A percentile compares a stretch with the other conserved stretches of the same genome.
Conservation (phyloP, 768 basidiomycete genomes). For the Arthromyces matolae region DNA sequence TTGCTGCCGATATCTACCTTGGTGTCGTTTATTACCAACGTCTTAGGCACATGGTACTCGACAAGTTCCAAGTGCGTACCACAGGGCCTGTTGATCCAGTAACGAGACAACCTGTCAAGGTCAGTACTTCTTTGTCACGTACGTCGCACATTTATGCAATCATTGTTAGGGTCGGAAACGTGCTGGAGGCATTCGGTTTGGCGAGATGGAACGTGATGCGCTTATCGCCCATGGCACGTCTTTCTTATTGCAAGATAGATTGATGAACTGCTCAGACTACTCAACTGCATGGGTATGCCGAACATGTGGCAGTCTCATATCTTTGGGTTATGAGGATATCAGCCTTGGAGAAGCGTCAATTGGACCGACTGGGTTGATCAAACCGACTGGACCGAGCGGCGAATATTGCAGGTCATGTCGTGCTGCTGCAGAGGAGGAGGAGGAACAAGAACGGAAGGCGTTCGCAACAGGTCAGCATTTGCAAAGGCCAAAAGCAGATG, state of each 20-base stretch:
- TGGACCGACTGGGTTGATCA: slow-evolving; percentile 47
- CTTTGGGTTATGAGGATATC: slow-evolving; percentile 92
- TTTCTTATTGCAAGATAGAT: slow-evolving; percentile 94
- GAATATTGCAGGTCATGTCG: slow-evolving; percentile 97
- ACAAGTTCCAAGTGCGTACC: slow-evolving; percentile 99
- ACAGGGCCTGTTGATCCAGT: slow-evolving; percentile 96
- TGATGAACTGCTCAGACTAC: slow-evolving; percentile 99
- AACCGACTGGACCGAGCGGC: slow-evolving; percentile 70
- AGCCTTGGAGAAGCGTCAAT: slow-evolving; percentile 61
- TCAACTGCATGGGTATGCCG: slow-evolving; percentile 99
- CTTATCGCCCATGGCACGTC: slow-evolving; percentile 98
- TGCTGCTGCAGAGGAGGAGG: slow-evolving; percentile 60
- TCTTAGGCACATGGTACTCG: slow-evolving; percentile 97
- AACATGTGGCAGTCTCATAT: slow-evolving; percentile 92
- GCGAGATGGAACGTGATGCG: slow-evolving; percentile 99
- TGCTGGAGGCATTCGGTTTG: slow-evolving; percentile 97
- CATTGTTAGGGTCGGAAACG: slow-evolving; percentile 84
- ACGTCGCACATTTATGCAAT: slow-evolving; percentile 4
- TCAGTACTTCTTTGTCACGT: slow-evolving; percentile 28
- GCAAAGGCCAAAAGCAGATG: slow-evolving; percentile 43
- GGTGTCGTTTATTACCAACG: slow-evolving; percentile 99
- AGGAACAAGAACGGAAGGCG: slow-evolving; percentile 55
- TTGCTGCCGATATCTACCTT: slow-evolving; percentile 97
- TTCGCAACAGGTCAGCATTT: slow-evolving; percentile 53
- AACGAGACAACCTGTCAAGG: slow-evolving; percentile 97